phyloP scores from a whole-genome alignment of 148 eudicot species.

The Spergularia marina region DNA sequence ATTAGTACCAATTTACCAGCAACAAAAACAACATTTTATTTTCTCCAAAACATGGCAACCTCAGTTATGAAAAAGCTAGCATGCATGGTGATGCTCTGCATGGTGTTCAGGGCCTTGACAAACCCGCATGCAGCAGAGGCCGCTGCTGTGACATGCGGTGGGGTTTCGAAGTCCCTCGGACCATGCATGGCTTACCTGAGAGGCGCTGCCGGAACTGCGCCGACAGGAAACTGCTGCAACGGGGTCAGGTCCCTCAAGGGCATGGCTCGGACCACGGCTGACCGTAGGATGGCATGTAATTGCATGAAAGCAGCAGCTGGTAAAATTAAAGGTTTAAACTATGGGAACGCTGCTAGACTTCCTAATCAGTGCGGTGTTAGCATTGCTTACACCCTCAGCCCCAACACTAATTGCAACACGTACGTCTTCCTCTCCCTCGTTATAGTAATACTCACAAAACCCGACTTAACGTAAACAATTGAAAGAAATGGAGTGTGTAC shows the following conservation, averaged over 20 bases:
- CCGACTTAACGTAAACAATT: too few species aligned
- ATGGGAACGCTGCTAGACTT: conserved; percentile 12
- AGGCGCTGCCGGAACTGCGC: conserved; percentile 4
- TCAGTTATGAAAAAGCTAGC: conserved; percentile 9
- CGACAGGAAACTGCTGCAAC: conserved; percentile 28
- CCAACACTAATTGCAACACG: conserved; percentile 28
- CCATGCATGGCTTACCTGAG: conserved; percentile 24
- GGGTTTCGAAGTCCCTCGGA: conserved; percentile 9
- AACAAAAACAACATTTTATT: background rate
- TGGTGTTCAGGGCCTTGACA: background rate
- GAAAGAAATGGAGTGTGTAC: too few species aligned
- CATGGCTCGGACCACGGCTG: conserved; percentile 33
- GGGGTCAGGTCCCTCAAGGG: conserved; percentile 27
- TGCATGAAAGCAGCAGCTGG: conserved; percentile 36
- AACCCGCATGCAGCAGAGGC: background rate
- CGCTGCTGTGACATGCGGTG: conserved; percentile 1
- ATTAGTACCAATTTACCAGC: background rate
- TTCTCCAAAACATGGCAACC: conserved; percentile 5
- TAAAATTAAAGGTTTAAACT: conserved; percentile 13
- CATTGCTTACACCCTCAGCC: conserved; percentile 15
- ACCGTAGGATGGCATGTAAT: conserved; percentile 34
- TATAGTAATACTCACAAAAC: too few species aligned
- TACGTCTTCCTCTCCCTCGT: background rate
- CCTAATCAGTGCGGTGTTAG: conserved; percentile 25
- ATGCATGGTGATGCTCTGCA: conserved; percentile 4